phyloP scores from a whole-genome alignment of 106 monocot species.

The Ottelia alismoides region DNA sequence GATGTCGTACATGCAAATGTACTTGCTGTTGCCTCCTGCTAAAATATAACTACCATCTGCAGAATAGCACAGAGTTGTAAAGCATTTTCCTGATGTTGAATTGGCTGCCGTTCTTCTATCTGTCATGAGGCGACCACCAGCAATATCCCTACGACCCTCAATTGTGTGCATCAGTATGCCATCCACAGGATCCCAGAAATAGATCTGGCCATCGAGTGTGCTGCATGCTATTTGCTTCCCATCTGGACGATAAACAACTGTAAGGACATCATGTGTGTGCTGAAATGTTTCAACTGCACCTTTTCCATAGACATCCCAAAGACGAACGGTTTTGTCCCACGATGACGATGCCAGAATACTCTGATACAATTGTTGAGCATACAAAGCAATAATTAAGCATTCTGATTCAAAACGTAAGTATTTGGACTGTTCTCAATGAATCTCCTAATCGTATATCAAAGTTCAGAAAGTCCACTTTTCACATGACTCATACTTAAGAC shows the following conservation, averaged over 20 bases:
- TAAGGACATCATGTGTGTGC: constrained; percentile 94
- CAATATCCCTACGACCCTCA: constrained; percentile 89
- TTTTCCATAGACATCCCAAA: constrained; percentile 97
- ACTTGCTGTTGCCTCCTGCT: constrained; percentile 93
- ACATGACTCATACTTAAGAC: background rate
- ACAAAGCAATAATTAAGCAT: background rate
- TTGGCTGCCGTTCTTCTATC: constrained; percentile 80
- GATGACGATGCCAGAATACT: constrained; percentile 86
- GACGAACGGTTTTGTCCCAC: constrained; percentile 94
- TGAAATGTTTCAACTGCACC: constrained; percentile 89
- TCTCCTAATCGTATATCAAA: too few species aligned
- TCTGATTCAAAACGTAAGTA: too few species aligned
- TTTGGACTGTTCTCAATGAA: too few species aligned
- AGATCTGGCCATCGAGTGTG: constrained; percentile 89
- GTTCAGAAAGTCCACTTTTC: background rate
- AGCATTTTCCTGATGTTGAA: constrained; percentile 82
- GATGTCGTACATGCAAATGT: constrained; percentile 97
- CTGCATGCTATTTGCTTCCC: constrained; percentile 93
- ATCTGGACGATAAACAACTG: constrained; percentile 91
- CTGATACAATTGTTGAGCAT: constrained; percentile 13
- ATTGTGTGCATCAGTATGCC: constrained; percentile 83
- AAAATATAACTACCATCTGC: constrained; percentile 96
- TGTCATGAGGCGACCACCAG: constrained; percentile 90
- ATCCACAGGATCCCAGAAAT: constrained; percentile 92
- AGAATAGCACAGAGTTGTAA: constrained; percentile 90